These are phyloP conservation scores for Yarrowia sp. DNA, from an alignment of 805 yeast species.

Conservation along the genomic window DNA sequence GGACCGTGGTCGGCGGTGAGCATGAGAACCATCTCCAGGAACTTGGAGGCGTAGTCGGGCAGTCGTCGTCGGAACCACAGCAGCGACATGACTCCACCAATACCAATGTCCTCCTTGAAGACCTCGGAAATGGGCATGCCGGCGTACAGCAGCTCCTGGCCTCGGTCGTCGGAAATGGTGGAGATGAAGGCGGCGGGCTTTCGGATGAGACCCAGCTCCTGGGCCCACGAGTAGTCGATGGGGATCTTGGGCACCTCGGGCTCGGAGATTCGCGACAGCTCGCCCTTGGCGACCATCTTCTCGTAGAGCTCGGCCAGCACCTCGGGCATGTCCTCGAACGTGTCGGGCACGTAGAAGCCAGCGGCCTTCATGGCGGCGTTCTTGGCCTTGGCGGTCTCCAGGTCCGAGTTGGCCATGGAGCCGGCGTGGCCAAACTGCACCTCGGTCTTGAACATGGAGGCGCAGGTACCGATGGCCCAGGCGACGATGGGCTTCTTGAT, in stretches of 20 bases:
- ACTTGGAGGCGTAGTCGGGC: slow-evolving; percentile 55
- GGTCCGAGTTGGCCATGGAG: slow-evolving; percentile 72
- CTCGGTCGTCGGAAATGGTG: slow-evolving; percentile 58
- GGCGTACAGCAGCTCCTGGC: slow-evolving; percentile 56
- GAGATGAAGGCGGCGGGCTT: slow-evolving; percentile 59
- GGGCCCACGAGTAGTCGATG: slow-evolving; percentile 58
- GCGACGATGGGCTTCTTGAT: slow-evolving; percentile 74
- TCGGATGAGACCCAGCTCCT: slow-evolving; percentile 56
- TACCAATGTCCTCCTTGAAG: slow-evolving; percentile 57
- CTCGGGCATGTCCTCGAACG: slow-evolving; percentile 59
- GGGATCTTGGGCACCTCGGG: slow-evolving; percentile 59
- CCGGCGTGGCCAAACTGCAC: slow-evolving; percentile 71
- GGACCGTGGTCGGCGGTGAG: slow-evolving; percentile 59
- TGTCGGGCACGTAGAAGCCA: slow-evolving; percentile 90
- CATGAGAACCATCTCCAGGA: slow-evolving; percentile 59
- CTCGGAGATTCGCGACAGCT: slow-evolving; percentile 52
- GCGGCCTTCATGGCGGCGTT: slow-evolving; percentile 85
- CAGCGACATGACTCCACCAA: slow-evolving; percentile 58
- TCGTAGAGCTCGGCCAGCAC: slow-evolving; percentile 69
- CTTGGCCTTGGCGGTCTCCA: slow-evolving; percentile 71
- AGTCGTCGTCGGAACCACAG: slow-evolving; percentile 57
- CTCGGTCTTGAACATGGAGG: slow-evolving; percentile 74
- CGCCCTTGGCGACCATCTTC: slow-evolving; percentile 59
- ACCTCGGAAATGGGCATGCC: slow-evolving; percentile 58
- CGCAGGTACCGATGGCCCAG: slow-evolving; percentile 75